phyloP scores from a whole-genome alignment of 805 yeast species.

The Pichia paraexigua region DNA sequence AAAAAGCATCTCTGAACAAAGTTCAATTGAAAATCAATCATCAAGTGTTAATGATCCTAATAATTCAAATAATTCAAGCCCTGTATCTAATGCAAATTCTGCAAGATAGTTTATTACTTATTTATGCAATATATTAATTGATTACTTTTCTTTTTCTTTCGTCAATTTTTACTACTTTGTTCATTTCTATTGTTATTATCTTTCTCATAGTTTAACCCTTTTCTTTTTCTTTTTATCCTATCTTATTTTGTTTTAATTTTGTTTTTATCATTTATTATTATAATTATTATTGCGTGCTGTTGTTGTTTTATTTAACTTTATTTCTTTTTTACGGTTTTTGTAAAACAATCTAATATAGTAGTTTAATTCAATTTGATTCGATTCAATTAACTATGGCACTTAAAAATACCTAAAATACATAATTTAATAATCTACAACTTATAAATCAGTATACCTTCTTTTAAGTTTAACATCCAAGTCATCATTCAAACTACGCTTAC shows the following conservation, averaged over 20 bases:
- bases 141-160: not conserved
- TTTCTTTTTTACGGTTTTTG: not conserved
- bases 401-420: not conserved
- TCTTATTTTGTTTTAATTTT: no score
- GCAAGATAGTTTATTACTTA: not conserved
- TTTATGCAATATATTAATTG: no score
- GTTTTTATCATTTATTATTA: no score
- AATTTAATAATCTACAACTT: not conserved
- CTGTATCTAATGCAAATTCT: not conserved
- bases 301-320: not conserved
- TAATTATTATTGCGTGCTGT: not conserved
- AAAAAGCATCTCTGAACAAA: conserved; percentile 27
- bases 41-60: not conserved
- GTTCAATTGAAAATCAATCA: not conserved
- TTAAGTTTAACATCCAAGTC: not conserved
- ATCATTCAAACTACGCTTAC: not conserved
- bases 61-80: not conserved
- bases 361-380: not conserved
- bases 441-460: not conserved
- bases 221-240: no score
- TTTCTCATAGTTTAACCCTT: no score
- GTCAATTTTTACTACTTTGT: no score
- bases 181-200: no score
- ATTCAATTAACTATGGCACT: no score
- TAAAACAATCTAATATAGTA: not conserved